A percentile compares a stretch with the other conserved stretches of the same genome.
Evolutionary conservation across 805 yeast genomes (phyloP).

Genomic region (Ogataea angusta): DNA sequence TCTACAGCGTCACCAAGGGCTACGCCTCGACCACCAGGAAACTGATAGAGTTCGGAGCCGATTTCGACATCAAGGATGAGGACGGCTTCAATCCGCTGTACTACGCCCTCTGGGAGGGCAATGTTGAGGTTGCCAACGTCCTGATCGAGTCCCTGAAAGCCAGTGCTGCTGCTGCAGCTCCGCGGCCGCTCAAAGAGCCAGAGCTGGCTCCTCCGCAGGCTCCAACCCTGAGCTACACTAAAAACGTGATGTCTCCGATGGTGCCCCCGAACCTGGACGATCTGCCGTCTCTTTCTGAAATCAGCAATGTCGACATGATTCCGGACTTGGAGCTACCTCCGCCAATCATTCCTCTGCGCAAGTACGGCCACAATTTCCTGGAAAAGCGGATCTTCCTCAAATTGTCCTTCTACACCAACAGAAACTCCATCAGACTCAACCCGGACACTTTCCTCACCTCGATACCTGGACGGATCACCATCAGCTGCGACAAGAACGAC

Average conservation of each 20-base stretch:
- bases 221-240: slow-evolving; percentile 13
- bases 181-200: neutral
- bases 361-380: slow-evolving; percentile 93
- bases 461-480: slow-evolving; percentile 78
- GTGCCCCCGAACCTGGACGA: slow-evolving; percentile 4
- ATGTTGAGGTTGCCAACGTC: slow-evolving; percentile 72
- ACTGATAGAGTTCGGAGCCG: slow-evolving; percentile 71
- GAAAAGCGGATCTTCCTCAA: slow-evolving; percentile 87
- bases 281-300: slow-evolving; percentile 15
- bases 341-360: slow-evolving; percentile 87
- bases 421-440: slow-evolving; percentile 43
- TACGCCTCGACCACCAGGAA: slow-evolving; percentile 66
- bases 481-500: slow-evolving; percentile 72
- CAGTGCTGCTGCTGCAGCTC: neutral
- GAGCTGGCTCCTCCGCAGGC: slow-evolving; percentile 16
- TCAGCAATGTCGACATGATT: slow-evolving; percentile 60
- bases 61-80: slow-evolving; percentile 65
- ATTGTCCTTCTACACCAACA: slow-evolving; percentile 55
- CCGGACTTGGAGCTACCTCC: slow-evolving; percentile 94
- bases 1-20: slow-evolving; percentile 87
- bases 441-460: slow-evolving; percentile 43
- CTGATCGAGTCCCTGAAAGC: slow-evolving; percentile 39
- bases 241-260: slow-evolving; percentile 12
- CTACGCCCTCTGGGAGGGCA: slow-evolving; percentile 94
- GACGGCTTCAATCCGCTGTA: slow-evolving; percentile 78